Evolutionary conservation across 495 filamentous ascomycete genomes (phyloP), one percentile per base, ranked within the genome.

Genomic region (Penicillium paxilli): DNA sequence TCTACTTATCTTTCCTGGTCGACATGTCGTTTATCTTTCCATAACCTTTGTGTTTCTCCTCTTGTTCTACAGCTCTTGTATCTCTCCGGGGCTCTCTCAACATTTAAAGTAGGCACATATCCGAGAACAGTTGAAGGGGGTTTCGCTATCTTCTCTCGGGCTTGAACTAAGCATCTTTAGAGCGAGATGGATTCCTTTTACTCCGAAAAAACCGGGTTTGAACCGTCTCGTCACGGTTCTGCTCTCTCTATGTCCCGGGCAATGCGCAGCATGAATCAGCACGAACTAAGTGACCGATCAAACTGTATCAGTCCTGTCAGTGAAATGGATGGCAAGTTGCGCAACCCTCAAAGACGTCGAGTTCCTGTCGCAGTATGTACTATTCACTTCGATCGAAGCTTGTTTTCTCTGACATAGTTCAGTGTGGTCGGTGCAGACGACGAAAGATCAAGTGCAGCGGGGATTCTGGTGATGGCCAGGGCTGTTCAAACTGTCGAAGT

Each of bases 401-500:
- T 16, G 8, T 38, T 38, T 16, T 38, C 26, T 38, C 16, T 38
- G 35, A 19, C n/a, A 38, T 7, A 6, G 12, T 38, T 6, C 56
- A 98, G 94, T 98, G 94, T 70, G 83, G 82, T 24, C 85, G 94
- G 54, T 98, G 94, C 66, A 86, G 94, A 45, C 92, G 92, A 68
- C 81, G 94, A 47, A 98, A 98, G 77, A 98, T 98, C 63, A 88
- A 91, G 66, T 98, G 94, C 74, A 96, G 89, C 55, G 94, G 93
- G 26, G 92, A 97, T 67, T 77, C 79, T 5, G 87, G 86, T 22
- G 80, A 89, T 64, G 88, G 86, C 9, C 74, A 76, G 20, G 89
- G 89, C 24, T 98, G 94, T 65, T 71, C 80, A 14, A 96, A 92
- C 70, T 98, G 94, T 75, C 88, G 86, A 57, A 80, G 73, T 55